These are phyloP conservation scores for Breviolum minutum DNA, from an alignment of 73 alveolate genomes.

Conservation along the genomic window DNA sequence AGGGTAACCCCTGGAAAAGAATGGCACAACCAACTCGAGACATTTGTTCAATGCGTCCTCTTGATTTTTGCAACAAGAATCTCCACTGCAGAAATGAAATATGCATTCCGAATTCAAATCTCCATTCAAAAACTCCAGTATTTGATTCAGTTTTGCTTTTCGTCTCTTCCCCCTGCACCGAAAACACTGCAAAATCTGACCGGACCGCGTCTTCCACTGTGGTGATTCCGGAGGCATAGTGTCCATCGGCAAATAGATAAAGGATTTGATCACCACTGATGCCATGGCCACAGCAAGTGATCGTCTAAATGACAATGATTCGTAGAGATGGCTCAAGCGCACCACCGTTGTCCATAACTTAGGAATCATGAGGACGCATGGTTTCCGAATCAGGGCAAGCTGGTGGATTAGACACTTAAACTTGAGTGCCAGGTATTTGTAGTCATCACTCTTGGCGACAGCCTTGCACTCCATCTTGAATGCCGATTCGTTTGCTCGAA, in stretches of 20 bases:
- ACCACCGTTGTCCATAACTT: neutral
- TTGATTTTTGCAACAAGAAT: neutral
- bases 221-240: neutral
- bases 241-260: neutral
- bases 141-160: no score
- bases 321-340: neutral
- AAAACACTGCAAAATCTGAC: neutral
- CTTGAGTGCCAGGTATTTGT: neutral
- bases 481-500: neutral
- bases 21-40: neutral
- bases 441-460: neutral
- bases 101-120: neutral
- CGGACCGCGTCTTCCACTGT: neutral
- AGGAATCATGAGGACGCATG: neutral
- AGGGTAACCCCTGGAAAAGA: neutral
- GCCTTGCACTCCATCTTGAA: neutral
- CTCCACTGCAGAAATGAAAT: neutral
- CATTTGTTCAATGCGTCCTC: neutral
- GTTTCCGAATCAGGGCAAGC: neutral
- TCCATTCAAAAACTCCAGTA: neutral
- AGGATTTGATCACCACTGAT: neutral
- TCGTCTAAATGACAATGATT: neutral
- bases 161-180: neutral
- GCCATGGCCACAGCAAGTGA: neutral
- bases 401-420: neutral